phyloP scores from a whole-genome alignment of 495 filamentous ascomycete species.

The Talaromyces proteolyticus region DNA sequence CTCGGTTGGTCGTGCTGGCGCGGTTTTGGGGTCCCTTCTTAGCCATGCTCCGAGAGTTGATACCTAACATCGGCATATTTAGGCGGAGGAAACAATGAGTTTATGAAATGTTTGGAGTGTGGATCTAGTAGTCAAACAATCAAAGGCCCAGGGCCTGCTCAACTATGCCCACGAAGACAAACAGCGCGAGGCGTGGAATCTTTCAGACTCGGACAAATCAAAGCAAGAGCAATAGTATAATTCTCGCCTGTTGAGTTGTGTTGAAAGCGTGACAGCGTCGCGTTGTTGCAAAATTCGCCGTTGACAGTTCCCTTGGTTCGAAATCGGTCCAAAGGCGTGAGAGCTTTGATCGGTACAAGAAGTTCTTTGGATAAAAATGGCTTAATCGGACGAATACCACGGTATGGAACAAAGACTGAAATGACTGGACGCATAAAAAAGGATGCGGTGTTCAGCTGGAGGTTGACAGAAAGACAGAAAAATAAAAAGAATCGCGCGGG shows the following conservation, averaged over 20 bases:
- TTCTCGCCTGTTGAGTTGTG: not conserved
- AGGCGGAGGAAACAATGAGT: not conserved
- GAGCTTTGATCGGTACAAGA: not conserved
- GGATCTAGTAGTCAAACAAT: no score
- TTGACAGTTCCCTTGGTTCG: not conserved
- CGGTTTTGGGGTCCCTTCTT: slow-evolving; percentile 25
- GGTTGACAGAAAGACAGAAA: not conserved
- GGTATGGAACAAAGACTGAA: not conserved
- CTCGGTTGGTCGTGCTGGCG: slow-evolving; percentile 36
- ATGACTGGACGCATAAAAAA: not conserved
- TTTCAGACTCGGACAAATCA: no score
- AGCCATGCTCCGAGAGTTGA: slow-evolving; percentile 20
- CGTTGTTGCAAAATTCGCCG: not conserved
- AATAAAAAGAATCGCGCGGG: not conserved
- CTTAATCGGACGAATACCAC: not conserved
- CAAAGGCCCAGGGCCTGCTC: no score
- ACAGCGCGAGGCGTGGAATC: no score
- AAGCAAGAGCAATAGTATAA: no score
- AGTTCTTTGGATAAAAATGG: not conserved
- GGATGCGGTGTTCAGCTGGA: not conserved
- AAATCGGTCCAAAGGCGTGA: not conserved
- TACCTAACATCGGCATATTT: slow-evolving; percentile 6
- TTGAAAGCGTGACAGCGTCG: not conserved
- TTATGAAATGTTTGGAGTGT: not conserved
- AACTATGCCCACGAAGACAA: no score